Evolutionary conservation across 1,139 yeast species (phyloP).

Genomic region (Candida labiduridarum): DNA sequence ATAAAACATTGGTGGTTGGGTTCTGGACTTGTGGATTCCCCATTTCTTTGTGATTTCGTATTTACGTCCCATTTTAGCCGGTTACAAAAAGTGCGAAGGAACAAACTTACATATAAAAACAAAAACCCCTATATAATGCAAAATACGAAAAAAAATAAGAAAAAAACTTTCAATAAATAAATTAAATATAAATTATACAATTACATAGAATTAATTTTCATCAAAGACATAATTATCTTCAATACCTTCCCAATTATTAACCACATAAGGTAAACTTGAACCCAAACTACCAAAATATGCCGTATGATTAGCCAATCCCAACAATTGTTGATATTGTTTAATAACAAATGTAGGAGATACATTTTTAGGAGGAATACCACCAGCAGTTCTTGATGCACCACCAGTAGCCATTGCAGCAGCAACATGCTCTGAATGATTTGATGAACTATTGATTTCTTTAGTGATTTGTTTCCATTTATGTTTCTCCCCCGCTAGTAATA

Average conservation of each 20-base stretch:
- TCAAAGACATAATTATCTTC: slow-evolving; percentile 17
- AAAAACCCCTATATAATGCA: too few species aligned
- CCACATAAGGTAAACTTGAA: slow-evolving; percentile 45
- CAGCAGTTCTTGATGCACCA: slow-evolving; percentile 6
- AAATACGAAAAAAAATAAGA: too few species aligned
- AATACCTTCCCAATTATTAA: slow-evolving; percentile 45
- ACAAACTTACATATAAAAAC: too few species aligned
- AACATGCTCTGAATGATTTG: slow-evolving; percentile 16
- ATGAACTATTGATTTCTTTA: slow-evolving; percentile 37
- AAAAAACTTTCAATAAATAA: too few species aligned
- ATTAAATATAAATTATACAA: too few species aligned
- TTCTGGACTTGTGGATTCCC: too few species aligned
- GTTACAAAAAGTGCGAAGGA: too few species aligned
- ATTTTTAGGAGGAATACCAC: slow-evolving; percentile 26
- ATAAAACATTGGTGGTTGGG: too few species aligned
- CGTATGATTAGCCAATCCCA: slow-evolving; percentile 45
- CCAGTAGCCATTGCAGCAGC: slow-evolving; percentile 18
- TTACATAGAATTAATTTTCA: too few species aligned
- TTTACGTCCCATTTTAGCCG: too few species aligned
- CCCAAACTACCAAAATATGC: slow-evolving; percentile 44
- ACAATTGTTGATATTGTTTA: slow-evolving; percentile 43
- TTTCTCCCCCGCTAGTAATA: slow-evolving; percentile 45
- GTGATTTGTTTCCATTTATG: slow-evolving; percentile 52
- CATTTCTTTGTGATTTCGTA: too few species aligned
- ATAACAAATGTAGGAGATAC: slow-evolving; percentile 49